Base-by-base conservation (phyloP, 768 basidiomycete genomes). In the Pleurotus djamor region DNA sequence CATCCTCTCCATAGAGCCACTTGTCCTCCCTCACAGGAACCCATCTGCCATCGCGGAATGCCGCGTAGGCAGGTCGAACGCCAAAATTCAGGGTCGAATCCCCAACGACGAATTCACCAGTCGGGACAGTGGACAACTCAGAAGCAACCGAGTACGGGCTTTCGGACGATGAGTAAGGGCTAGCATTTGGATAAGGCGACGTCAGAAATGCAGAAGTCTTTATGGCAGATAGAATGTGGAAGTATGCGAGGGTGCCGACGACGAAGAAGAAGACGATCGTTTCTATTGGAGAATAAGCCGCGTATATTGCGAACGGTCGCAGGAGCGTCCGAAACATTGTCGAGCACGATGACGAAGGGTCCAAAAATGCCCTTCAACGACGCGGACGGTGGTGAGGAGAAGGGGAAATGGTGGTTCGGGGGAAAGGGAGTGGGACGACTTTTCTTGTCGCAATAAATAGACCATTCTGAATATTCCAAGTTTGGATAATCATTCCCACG, bases 231-330 rank as follows among this genome's bases (percentile, higher is more conserved):
- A 99, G 83, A 64, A 97, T 82, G 68, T 96, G 94, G 72, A 98
- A 97, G 73, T 98, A 98, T 49, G 93, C 91, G 54, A 98, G 83
- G 0, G 97, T 98, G 17, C 91, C 90, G 60, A 96, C 71, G 67
- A 95, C 85, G 71, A 88, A 92, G 78, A 93, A 90, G 71, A 87
- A 85, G 59, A 97, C 94, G 63, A 97, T 94, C 6, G 91, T 90
- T 68, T 98, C 96, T 63, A 93, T 91, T 51, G 91, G 91, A 4
- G 79, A 86, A 70, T 85, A 85, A 13, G 88, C 88, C 1, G 89
- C 86, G 62, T 88, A 87, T 12, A 81, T 81, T 4, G 89, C 89
- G 63, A 92, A 77, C 1, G 89, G 87, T 28, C 54, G 54, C 41
- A 56, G 37, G 21, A 56, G 54, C 9, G 54, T 56, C 41, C 54